phyloP scores from a whole-genome alignment of 352 stramenopile genomes.

The Paralagenidium karlingii region DNA sequence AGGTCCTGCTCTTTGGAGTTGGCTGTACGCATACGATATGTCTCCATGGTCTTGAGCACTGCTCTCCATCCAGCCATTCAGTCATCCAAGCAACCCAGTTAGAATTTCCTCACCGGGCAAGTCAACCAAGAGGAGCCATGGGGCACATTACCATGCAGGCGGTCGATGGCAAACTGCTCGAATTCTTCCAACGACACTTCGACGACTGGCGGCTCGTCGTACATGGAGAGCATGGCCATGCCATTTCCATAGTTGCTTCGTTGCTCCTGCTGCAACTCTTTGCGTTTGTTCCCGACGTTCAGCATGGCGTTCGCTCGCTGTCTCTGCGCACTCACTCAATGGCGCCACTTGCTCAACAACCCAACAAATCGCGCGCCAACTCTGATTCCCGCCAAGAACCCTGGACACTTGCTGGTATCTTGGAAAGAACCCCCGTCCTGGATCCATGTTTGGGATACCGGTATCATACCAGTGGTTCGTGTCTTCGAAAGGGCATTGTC shows the following conservation, averaged over 20 bases:
- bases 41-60: slow-evolving; percentile 80
- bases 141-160: slow-evolving; percentile 67
- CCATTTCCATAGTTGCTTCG: slow-evolving; percentile 9
- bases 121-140: neutral
- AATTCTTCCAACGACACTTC: slow-evolving; percentile 98
- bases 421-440: no score
- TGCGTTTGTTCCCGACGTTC: slow-evolving; percentile 69
- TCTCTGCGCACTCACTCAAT: no score
- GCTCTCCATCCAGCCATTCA: slow-evolving; percentile 39
- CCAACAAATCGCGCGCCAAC: no score
- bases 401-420: no score
- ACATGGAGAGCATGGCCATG: slow-evolving; percentile 83
- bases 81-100: no score
- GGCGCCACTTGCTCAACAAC: no score
- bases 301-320: slow-evolving; percentile 53
- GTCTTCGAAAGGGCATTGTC: no score
- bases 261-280: slow-evolving; percentile 24
- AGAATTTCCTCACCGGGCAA: slow-evolving; percentile 72
- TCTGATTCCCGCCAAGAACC: no score
- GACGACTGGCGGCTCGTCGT: slow-evolving; percentile 86
- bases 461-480: no score
- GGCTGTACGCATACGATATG: slow-evolving; percentile 67
- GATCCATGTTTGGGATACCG: no score
- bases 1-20: slow-evolving; percentile 54
- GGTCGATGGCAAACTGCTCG: slow-evolving; percentile 95